Evolutionary conservation across 2,329 filamentous ascomycete genomes (phyloP), one percentile per base, ranked within the genome.

Genomic region (Fonsecaea pugnacius): DNA sequence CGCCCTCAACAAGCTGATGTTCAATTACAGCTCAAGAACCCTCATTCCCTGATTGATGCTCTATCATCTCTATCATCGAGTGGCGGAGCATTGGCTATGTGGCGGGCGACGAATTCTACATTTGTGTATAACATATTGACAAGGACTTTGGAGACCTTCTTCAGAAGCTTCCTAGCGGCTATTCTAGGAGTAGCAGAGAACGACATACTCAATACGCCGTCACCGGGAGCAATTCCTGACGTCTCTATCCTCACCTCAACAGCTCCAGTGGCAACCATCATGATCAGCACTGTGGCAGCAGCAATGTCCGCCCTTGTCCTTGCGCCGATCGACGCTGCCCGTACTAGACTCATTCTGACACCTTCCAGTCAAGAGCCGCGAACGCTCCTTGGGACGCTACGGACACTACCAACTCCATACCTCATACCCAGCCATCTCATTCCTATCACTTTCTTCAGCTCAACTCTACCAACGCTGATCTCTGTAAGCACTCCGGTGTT

Each of bases 51-150:
- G 63, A 85, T 93, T 71, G 92, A 96, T 70, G 91, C 95, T 2
- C 86, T 99, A 65, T 88, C 89, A 6, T 90, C 96, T 74, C 80
- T 98, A 21, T 98, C 95, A 91, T 85, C 89, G 54, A 94, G 90
- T 70, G 94, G 96, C 75, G 91, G 92, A 38, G 89, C 89, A 0
- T 93, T 92, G 84, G 95, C 95, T 4, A 88, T 97, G 4, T 99
- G 94, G 93, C 97, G 97, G 76, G 85, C 89, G 8, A 91, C 92
- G 40, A 98, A 98, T 75, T 87, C 91, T 14, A 96, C 92, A 1
- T 99, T 98, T 73, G 83, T 98, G 56, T 96, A 98, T 78, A 91
- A 89, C 0, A 86, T 97, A 53, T 83, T 98, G 18, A 86, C 93
- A 67, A 92, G 92, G 10, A 89, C 96, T 7, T 80, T 96, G 33